phyloP scores from a whole-genome alignment of 345 rosid genomes.

The Hibiscus syriacus region DNA sequence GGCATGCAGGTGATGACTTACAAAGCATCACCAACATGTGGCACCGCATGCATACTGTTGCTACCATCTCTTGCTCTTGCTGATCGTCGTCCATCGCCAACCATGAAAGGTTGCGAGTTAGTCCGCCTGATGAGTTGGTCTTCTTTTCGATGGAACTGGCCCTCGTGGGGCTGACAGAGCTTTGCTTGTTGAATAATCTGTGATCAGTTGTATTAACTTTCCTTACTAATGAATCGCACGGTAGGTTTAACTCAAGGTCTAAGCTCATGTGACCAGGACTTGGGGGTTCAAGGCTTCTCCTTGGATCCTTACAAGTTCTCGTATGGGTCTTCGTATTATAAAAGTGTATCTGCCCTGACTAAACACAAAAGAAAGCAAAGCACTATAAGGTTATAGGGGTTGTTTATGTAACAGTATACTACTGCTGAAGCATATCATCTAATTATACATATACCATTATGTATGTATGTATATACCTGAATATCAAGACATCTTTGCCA shows the following conservation, averaged over 20 bases:
- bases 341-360: constrained; percentile 66
- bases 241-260: constrained; percentile 71
- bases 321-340: constrained; percentile 49
- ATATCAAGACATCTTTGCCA: constrained; percentile 60
- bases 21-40: constrained; percentile 85
- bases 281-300: constrained; percentile 24
- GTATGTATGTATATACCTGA: constrained; percentile 25
- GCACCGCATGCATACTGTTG: constrained; percentile 65
- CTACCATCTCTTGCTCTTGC: constrained; percentile 51
- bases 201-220: constrained; percentile 6
- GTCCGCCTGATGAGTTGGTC: constrained; percentile 12
- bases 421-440: neutral
- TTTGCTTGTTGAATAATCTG: neutral
- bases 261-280: constrained; percentile 37
- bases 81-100: constrained; percentile 21
- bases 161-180: constrained; percentile 4
- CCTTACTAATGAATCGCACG: constrained; percentile 27
- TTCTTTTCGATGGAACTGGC: constrained; percentile 14
- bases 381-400: neutral
- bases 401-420: neutral
- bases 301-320: constrained; percentile 50
- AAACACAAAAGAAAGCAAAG: constrained; percentile 1
- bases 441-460: neutral
- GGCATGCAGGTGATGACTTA: constrained; percentile 70
- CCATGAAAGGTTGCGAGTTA: constrained; percentile 36